These are phyloP conservation scores for Lasiodiplodia gonubiensis DNA, from an alignment of 2,329 filamentous ascomycete species.

Conservation along the genomic window DNA sequence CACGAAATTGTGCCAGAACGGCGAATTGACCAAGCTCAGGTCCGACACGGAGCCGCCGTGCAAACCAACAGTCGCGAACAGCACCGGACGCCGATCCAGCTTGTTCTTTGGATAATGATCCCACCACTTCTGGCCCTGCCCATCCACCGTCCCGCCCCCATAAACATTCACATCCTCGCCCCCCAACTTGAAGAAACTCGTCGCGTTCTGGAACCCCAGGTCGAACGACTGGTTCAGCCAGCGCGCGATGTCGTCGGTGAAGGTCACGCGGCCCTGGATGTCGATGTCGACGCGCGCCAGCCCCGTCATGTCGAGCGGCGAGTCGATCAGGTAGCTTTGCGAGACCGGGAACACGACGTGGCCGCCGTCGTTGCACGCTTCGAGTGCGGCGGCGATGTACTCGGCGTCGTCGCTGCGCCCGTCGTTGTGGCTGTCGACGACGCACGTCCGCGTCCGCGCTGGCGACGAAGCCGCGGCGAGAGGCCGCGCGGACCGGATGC, in stretches of 20 bases:
- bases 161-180: slow-evolving; percentile 71
- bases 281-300: slow-evolving; percentile 30
- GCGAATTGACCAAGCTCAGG: not conserved
- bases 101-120: slow-evolving; percentile 59
- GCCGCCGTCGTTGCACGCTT: slow-evolving; percentile 31
- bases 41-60: slow-evolving; percentile 9
- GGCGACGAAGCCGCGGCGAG: slow-evolving; percentile 30
- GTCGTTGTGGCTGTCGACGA: slow-evolving; percentile 31
- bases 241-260: slow-evolving; percentile 70
- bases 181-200: slow-evolving; percentile 70
- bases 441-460: slow-evolving; percentile 31
- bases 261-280: slow-evolving; percentile 45
- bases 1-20: slow-evolving; percentile 12
- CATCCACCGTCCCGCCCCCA: slow-evolving; percentile 67
- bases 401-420: slow-evolving; percentile 3
- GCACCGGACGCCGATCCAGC: not conserved
- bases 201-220: slow-evolving; percentile 69
- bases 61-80: slow-evolving; percentile 5
- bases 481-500: slow-evolving; percentile 23
- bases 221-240: slow-evolving; percentile 70
- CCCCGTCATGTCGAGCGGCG: slow-evolving; percentile 30
- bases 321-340: slow-evolving; percentile 30
- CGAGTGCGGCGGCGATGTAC: slow-evolving; percentile 29
- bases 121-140: slow-evolving; percentile 70
- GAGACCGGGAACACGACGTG: slow-evolving; percentile 31